Base-by-base conservation (phyloP, 2,329 filamentous ascomycete species). In the Fusarium falciforme region DNA sequence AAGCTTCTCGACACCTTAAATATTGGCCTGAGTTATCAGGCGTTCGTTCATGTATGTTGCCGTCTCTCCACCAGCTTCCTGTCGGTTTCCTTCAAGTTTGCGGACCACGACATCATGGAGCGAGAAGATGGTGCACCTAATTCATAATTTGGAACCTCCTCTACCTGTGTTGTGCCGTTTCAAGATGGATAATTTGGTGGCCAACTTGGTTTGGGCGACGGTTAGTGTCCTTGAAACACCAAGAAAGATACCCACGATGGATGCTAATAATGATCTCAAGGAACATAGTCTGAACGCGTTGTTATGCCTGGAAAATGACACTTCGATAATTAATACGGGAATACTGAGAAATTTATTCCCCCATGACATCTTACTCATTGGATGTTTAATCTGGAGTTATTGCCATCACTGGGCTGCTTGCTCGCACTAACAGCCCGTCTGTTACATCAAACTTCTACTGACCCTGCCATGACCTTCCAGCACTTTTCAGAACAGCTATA, bases 21-120 rank as follows among this genome's bases (percentile, higher is more conserved):
- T 22, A 57, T 9, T 8, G 44, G 71, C 71, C 71, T 74, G n/a
- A 69, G 25, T 35, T 16, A 27, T 64, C n/a, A 72, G 71, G 64
- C 71, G 27, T 66, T 47, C 62, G 11, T 61, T 47, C 11, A 61
- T 31, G 40, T 36, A 4, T 14, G 8, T 33, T 74, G 52, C 22
- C 36, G 17, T 25, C 22, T 54, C 20, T 25, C 27, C 44, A 33
- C 42, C 20, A 44, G 35, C 9, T 49, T 40, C 49, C 33, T 31
- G 44, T 20, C 33, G 33, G 60, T 27, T 62, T 40, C 44, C 60
- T 25, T 40, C 25, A 38, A 25, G 25, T 62, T 62, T 27, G 42
- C 31, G 31, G 36, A 31, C 22, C 42, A 33, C 40, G 16, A 11
- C 42, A 25, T 35, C 42, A 54, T 17, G 22, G 4, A 29, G 14